A percentile compares a stretch with the other conserved stretches of the same genome.
Evolutionary conservation across 2,329 filamentous ascomycete species (phyloP).

Genomic region (Volutella citrinella): DNA sequence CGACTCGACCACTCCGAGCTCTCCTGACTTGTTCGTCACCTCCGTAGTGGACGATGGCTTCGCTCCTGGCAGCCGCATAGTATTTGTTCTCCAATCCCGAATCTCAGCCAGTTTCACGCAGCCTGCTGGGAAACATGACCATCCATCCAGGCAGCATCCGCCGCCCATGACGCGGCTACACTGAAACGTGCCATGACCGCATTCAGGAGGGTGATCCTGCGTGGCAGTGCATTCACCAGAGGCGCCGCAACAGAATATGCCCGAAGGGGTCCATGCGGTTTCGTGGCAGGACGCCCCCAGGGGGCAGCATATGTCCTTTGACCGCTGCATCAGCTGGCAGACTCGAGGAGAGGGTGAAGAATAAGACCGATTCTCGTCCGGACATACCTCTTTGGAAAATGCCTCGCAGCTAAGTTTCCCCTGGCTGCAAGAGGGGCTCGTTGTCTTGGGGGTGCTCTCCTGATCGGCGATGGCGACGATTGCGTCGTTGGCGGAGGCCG

Average conservation of each 20-base stretch:
- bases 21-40: slow-evolving; percentile 16
- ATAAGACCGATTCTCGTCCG: too few relatives aligned
- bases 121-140: slow-evolving; percentile 9
- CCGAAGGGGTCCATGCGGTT: slow-evolving; percentile 9
- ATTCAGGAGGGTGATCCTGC: slow-evolving; percentile 7
- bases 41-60: slow-evolving; percentile 6
- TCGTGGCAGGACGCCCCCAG: slow-evolving; percentile 8
- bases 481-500: too few relatives aligned
- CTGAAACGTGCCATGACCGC: slow-evolving; percentile 11
- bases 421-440: slow-evolving; percentile 6
- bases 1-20: slow-evolving; percentile 12
- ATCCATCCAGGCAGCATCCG: slow-evolving; percentile 15
- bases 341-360: neutral
- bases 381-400: slow-evolving; percentile 10
- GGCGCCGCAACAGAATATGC: slow-evolving; percentile 13
- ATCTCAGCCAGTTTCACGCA: neutral
- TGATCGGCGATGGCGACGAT: too few relatives aligned
- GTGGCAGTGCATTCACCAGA: slow-evolving; percentile 10
- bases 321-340: slow-evolving; percentile 1
- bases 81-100: neutral
- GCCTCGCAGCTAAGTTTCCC: slow-evolving; percentile 13
- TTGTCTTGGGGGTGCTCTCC: too few relatives aligned
- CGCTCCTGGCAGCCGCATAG: neutral
- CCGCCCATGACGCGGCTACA: slow-evolving; percentile 10
- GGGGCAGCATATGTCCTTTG: slow-evolving; percentile 12